phyloP scores from a whole-genome alignment of 495 filamentous ascomycete genomes.

The Pyrenopolyporus hunteri region DNA sequence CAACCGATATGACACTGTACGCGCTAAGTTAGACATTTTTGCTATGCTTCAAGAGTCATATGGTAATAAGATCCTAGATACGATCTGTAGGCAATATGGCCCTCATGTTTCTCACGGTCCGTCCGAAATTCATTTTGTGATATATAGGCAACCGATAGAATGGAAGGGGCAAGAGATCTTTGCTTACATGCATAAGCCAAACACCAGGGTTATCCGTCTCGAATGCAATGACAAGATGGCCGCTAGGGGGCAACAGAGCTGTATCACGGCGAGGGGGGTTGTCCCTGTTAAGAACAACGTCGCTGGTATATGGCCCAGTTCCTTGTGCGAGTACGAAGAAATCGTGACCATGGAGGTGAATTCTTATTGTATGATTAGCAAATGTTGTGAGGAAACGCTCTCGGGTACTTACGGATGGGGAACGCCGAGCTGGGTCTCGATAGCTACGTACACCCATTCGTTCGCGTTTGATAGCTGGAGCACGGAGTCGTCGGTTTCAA shows the following conservation, averaged over 20 bases:
- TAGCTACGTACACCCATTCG: conserved; percentile 50
- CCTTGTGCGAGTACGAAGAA: conserved; percentile 61
- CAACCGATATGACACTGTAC: conserved; percentile 53
- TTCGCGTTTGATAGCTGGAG: conserved; percentile 46
- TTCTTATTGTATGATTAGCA: conserved; percentile 46
- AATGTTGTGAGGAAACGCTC: background rate
- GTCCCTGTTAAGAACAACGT: conserved; percentile 44
- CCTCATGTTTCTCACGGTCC: too few species aligned
- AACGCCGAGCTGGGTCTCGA: conserved; percentile 37
- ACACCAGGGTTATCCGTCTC: conserved; percentile 62
- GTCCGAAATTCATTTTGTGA: too few species aligned
- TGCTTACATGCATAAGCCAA: conserved; percentile 58
- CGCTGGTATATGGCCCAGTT: conserved; percentile 25
- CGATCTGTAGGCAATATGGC: too few species aligned
- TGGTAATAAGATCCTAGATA: too few species aligned
- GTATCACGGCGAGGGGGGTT: conserved; percentile 66
- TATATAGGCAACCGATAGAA: background rate
- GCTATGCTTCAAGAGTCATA: too few species aligned
- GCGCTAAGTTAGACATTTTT: conserved; percentile 12
- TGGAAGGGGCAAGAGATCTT: background rate
- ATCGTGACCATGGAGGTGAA: conserved; percentile 65
- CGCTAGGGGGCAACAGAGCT: conserved; percentile 57
- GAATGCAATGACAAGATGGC: conserved; percentile 60
- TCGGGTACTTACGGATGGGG: conserved; percentile 19
- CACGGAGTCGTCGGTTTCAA: conserved; percentile 42